Percentiles rank a stretch among this genome's conserved stretches.
These are phyloP conservation scores for Penicillium daleae DNA, from an alignment of 495 filamentous ascomycete genomes.

Conservation along the genomic window DNA sequence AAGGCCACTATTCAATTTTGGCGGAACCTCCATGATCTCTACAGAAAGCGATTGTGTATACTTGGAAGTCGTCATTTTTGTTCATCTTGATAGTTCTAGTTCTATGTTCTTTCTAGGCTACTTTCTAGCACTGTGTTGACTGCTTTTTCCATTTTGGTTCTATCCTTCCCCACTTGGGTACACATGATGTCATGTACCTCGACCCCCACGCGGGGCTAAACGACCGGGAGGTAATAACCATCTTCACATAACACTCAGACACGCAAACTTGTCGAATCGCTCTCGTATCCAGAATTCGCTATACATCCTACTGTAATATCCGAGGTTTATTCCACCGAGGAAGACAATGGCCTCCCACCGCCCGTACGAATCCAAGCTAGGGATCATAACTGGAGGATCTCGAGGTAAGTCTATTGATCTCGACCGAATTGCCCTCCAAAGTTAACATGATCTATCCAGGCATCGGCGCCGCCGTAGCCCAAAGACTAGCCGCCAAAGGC, in stretches of 20 bases:
- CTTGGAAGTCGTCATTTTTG: no score
- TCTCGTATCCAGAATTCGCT: background rate
- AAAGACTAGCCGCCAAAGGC: slow-evolving; percentile 14
- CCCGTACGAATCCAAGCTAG: background rate
- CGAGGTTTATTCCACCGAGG: background rate
- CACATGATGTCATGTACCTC: background rate
- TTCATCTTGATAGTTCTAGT: no score
- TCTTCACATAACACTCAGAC: background rate
- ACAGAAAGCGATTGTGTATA: no score
- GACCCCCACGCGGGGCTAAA: background rate
- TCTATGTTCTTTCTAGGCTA: no score
- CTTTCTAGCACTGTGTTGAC: background rate
- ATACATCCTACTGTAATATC: background rate
- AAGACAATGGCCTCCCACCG: background rate
- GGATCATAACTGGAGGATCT: background rate
- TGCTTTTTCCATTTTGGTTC: background rate
- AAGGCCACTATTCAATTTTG: no score
- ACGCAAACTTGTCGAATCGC: background rate
- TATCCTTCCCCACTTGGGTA: background rate
- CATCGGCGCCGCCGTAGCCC: slow-evolving; percentile 13
- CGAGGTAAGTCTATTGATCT: background rate
- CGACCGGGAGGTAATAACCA: background rate
- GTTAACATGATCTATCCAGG: background rate
- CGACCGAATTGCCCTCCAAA: background rate
- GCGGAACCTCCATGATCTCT: no score